Percentiles rank a stretch among this genome's conserved stretches.
Evolutionary conservation across 495 filamentous ascomycete genomes (phyloP).

Genomic region (Cudoniella acicularis): DNA sequence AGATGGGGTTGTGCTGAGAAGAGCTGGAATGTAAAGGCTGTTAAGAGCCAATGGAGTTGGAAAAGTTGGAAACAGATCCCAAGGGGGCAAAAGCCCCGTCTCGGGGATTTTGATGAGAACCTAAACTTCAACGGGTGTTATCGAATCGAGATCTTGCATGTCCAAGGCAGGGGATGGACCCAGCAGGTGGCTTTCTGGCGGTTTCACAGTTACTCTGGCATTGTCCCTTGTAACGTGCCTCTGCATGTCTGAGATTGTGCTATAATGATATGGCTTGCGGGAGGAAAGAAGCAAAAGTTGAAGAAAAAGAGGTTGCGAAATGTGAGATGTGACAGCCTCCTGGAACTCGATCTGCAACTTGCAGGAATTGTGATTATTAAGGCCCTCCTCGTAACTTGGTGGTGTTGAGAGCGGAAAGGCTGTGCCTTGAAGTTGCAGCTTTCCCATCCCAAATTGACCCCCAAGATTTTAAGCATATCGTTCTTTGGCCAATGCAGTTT

Average conservation of each 20-base stretch:
- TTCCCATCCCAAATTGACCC: background rate
- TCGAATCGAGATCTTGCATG: background rate
- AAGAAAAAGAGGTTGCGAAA: background rate
- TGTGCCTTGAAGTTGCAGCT: background rate
- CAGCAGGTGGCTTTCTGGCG: background rate
- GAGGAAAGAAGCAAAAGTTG: background rate
- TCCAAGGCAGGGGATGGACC: background rate
- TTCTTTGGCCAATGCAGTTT: background rate
- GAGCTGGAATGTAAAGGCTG: no score
- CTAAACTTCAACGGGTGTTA: background rate
- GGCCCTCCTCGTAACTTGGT: background rate
- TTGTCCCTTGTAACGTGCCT: background rate
- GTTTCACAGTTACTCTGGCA: background rate
- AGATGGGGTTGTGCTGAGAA: no score
- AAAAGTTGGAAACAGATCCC: no score
- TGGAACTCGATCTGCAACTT: background rate
- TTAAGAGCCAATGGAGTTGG: no score
- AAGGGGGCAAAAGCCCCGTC: background rate
- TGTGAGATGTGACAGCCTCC: background rate
- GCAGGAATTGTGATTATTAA: no score
- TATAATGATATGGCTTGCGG: background rate
- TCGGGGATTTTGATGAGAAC: background rate
- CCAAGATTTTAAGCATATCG: background rate
- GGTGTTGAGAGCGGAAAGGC: background rate
- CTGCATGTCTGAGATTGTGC: background rate